These are phyloP conservation scores for Claviceps sp. DNA, from an alignment of 2,329 filamentous ascomycete species.

Conservation along the genomic window DNA sequence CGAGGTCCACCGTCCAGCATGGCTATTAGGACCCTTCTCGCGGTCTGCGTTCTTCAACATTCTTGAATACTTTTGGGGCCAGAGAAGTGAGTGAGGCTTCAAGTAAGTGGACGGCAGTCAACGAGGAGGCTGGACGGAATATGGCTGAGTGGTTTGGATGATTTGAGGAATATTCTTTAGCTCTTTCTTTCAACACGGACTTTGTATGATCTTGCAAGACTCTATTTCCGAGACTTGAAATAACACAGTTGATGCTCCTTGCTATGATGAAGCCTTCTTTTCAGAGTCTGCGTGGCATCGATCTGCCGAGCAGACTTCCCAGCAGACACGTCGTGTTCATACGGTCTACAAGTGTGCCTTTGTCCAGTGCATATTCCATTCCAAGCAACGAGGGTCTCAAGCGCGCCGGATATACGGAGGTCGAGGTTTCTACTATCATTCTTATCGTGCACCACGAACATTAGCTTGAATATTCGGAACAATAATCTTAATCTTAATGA, in stretches of 20 bases:
- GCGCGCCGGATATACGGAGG: no score
- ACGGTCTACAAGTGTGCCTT: no score
- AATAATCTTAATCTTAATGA: no score
- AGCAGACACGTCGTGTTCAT: no score
- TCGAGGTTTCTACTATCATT: no score
- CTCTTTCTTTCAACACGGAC: neutral
- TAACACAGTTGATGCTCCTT: conserved; percentile 2
- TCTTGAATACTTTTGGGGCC: neutral
- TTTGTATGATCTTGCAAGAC: conserved; percentile 8
- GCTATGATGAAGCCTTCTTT: neutral
- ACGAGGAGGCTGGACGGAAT: neutral
- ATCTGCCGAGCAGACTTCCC: no score
- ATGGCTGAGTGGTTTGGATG: conserved; percentile 1
- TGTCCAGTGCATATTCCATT: no score
- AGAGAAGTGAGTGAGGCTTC: no score
- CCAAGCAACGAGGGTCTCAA: no score
- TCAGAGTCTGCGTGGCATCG: neutral
- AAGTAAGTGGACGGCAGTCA: no score
- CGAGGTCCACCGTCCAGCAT: neutral
- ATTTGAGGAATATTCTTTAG: neutral
- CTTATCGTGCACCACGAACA: no score
- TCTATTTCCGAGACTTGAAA: neutral
- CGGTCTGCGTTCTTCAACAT: neutral
- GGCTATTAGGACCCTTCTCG: neutral
- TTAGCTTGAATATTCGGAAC: no score